phyloP scores from a whole-genome alignment of 371 early-diverging fungal genomes.

The Dichotomocladium elegans region DNA sequence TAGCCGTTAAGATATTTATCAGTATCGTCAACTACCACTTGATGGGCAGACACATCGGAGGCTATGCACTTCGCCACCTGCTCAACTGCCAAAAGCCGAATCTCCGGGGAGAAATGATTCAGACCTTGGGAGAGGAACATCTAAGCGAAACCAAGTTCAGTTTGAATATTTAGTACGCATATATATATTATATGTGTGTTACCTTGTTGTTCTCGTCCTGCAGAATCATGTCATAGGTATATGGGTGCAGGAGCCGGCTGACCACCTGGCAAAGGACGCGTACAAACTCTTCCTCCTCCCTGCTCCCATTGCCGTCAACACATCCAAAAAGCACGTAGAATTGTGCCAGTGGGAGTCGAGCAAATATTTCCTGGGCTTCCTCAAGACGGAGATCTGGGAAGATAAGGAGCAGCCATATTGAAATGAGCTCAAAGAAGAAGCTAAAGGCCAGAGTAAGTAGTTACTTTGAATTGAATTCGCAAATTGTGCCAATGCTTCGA shows the following conservation, averaged over 20 bases:
- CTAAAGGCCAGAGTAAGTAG: too few species aligned
- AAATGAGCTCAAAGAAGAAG: too few species aligned
- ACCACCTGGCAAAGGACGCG: conserved; percentile 25
- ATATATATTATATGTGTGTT: too few species aligned
- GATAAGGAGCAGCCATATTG: too few species aligned
- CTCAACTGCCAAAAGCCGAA: conserved; percentile 35
- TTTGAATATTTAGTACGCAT: too few species aligned
- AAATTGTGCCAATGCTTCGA: conserved; percentile 22
- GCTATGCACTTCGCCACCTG: conserved; percentile 42
- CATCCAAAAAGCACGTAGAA: conserved; percentile 26
- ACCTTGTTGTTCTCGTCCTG: conserved; percentile 16
- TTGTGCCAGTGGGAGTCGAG: conserved; percentile 16
- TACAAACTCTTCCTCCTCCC: conserved; percentile 4
- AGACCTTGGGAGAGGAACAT: conserved; percentile 38
- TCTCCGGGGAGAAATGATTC: conserved; percentile 37
- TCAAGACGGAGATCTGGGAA: conserved; percentile 13
- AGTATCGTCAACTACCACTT: conserved; percentile 15
- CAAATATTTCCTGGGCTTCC: conserved; percentile 19
- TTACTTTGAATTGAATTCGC: conserved; percentile 20
- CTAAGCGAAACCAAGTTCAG: too few species aligned
- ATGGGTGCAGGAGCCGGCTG: conserved; percentile 23
- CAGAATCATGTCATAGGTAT: conserved; percentile 20
- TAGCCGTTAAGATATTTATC: not conserved
- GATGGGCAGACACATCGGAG: conserved; percentile 7
- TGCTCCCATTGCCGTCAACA: conserved; percentile 19